These are phyloP conservation scores for Trichosporon coremiiforme DNA, from an alignment of 1,284 basidiomycete genomes.

Conservation along the genomic window DNA sequence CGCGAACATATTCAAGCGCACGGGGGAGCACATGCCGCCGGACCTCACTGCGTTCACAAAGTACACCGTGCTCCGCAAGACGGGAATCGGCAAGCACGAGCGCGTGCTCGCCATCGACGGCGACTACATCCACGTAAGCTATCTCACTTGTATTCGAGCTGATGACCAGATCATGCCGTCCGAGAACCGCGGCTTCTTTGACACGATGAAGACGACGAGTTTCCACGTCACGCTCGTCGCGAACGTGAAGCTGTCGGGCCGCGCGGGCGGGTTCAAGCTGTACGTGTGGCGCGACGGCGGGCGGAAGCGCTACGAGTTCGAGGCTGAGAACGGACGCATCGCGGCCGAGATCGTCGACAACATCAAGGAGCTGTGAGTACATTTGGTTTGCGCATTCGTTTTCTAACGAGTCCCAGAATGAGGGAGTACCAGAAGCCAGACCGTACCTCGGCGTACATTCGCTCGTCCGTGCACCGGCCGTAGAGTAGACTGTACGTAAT, in stretches of 20 bases:
- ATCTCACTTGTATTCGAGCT: not conserved
- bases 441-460: conserved; percentile 1
- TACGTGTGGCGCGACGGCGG: conserved; percentile 70
- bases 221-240: conserved; percentile 89
- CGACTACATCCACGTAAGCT: conserved; percentile 83
- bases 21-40: conserved; percentile 69
- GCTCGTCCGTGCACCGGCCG: conserved; percentile 6
- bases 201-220: conserved; percentile 83
- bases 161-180: conserved; percentile 78
- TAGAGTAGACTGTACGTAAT: not conserved
- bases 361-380: conserved; percentile 47
- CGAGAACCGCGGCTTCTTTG: conserved; percentile 78
- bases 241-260: conserved; percentile 78
- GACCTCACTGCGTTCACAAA: conserved; percentile 70
- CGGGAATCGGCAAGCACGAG: conserved; percentile 89
- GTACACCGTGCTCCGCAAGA: conserved; percentile 90
- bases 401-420: too few relatives aligned
- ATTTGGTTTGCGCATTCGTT: not conserved
- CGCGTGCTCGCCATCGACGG: conserved; percentile 92
- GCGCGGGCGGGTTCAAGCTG: conserved; percentile 82
- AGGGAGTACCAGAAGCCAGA: conserved; percentile 15
- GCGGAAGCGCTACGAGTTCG: conserved; percentile 93
- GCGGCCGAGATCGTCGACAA: conserved; percentile 60
- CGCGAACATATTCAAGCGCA: conserved; percentile 86
- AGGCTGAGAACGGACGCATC: conserved; percentile 80